Percentiles rank a stretch among this genome's conserved stretches.
Evolutionary conservation across 164 flowering plant species (phyloP).

Genomic region (Sextonia rubra): DNA sequence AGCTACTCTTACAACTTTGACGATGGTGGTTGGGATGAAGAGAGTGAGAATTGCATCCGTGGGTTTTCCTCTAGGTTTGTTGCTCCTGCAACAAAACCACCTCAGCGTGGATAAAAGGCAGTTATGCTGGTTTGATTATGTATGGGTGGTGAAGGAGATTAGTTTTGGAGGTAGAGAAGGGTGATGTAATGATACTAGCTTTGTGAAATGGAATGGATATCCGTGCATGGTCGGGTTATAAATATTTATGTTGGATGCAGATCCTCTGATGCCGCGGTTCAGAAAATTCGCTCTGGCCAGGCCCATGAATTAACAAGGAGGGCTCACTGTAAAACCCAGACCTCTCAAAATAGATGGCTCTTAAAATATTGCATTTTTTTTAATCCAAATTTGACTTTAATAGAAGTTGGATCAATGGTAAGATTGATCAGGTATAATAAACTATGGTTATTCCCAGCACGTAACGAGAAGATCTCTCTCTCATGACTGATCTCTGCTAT

Average conservation of each 20-base stretch:
- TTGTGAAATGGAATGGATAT: not conserved
- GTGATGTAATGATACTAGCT: not conserved
- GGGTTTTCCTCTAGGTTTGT: slow-evolving; percentile 42
- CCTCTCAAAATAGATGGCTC: no score
- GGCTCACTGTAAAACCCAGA: no score
- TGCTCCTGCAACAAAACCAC: slow-evolving; percentile 13
- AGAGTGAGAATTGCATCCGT: slow-evolving; percentile 13
- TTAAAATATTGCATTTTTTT: no score
- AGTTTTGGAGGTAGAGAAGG: slow-evolving; percentile 2
- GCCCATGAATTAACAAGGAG: no score
- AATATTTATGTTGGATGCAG: not conserved
- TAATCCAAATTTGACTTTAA: no score
- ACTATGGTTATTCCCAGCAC: no score
- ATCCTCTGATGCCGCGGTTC: no score
- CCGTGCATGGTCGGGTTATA: not conserved
- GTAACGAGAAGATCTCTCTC: no score
- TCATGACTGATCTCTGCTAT: no score
- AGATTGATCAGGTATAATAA: no score
- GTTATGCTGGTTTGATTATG: not conserved
- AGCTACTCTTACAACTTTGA: slow-evolving; percentile 58
- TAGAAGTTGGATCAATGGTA: no score
- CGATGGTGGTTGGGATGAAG: slow-evolving; percentile 32
- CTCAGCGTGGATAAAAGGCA: not conserved
- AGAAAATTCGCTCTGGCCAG: no score
- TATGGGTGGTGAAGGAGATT: not conserved